Percentiles rank a stretch among this genome's conserved stretches.
Evolutionary conservation across 306 rosid genomes (phyloP).

Genomic region (Acmispon strigosus): DNA sequence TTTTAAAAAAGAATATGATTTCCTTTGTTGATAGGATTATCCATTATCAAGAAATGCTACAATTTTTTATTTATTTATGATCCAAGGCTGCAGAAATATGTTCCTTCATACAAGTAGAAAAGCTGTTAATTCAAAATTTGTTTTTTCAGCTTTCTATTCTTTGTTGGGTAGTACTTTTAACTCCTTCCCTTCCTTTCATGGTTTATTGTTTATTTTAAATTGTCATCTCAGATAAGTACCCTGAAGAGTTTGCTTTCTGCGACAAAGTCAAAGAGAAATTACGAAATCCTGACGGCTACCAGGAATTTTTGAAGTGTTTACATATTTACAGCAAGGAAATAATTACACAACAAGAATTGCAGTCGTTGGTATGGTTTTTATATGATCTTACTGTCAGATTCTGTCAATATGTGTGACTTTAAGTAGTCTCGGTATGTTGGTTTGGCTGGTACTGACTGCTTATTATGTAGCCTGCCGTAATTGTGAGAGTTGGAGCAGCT

Average conservation of each 20-base stretch:
- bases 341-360: conserved; percentile 78
- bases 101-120: conserved; percentile 11
- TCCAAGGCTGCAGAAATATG: not conserved
- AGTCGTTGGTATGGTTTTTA: conserved; percentile 66
- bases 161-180: not conserved
- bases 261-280: conserved; percentile 89
- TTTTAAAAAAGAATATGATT: not conserved
- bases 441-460: not conserved
- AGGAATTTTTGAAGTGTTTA: conserved; percentile 93
- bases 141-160: not conserved
- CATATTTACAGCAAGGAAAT: conserved; percentile 96
- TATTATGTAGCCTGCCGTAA: not conserved
- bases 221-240: conserved; percentile 53
- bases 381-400: conserved; percentile 13
- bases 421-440: not conserved
- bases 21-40: conserved; percentile 14
- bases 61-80: conserved; percentile 13
- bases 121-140: not conserved
- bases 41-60: not conserved
- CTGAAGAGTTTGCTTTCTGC: conserved; percentile 75
- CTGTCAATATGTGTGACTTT: not conserved
- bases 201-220: conserved; percentile 16
- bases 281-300: conserved; percentile 73
- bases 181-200: not conserved
- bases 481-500: not conserved